Percentiles rank a stretch among this genome's conserved stretches.
These are phyloP conservation scores for Wickerhamiella hasegawae DNA, from an alignment of 805 yeast genomes.

Conservation along the genomic window DNA sequence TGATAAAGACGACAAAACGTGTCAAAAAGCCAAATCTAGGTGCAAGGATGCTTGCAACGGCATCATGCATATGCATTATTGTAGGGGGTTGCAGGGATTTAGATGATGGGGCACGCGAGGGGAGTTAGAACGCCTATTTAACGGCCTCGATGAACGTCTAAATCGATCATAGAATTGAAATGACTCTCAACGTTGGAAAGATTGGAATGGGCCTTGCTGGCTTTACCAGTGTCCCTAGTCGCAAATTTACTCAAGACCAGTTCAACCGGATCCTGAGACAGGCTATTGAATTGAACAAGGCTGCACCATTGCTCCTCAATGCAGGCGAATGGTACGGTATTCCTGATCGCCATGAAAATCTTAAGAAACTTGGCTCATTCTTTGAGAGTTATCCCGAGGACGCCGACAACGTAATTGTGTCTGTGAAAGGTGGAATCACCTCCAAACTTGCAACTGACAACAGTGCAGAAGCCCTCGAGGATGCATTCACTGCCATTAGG, in stretches of 20 bases:
- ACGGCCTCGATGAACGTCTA: too few relatives aligned
- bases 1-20: too few relatives aligned
- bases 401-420: slow-evolving; percentile 38
- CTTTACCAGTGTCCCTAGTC: slow-evolving; percentile 46
- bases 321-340: slow-evolving; percentile 69
- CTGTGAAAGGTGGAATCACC: slow-evolving; percentile 52
- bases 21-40: too few relatives aligned
- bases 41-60: too few relatives aligned
- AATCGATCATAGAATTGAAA: too few relatives aligned
- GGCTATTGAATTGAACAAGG: slow-evolving; percentile 26
- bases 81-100: too few relatives aligned
- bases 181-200: not conserved
- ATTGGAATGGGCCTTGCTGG: slow-evolving; percentile 72
- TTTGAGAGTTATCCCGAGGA: slow-evolving; percentile 40
- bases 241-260: slow-evolving; percentile 36
- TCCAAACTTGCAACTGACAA: slow-evolving; percentile 32
- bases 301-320: slow-evolving; percentile 41
- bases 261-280: slow-evolving; percentile 39
- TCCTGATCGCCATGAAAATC: slow-evolving; percentile 30
- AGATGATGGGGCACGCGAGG: too few relatives aligned
- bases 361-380: slow-evolving; percentile 41
- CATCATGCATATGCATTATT: too few relatives aligned
- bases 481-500: slow-evolving; percentile 31
- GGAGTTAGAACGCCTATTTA: too few relatives aligned
- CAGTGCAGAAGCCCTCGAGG: slow-evolving; percentile 29